Conservation (phyloP, 305 asterid genomes). For the Fraxinus xanthoxyloides region DNA sequence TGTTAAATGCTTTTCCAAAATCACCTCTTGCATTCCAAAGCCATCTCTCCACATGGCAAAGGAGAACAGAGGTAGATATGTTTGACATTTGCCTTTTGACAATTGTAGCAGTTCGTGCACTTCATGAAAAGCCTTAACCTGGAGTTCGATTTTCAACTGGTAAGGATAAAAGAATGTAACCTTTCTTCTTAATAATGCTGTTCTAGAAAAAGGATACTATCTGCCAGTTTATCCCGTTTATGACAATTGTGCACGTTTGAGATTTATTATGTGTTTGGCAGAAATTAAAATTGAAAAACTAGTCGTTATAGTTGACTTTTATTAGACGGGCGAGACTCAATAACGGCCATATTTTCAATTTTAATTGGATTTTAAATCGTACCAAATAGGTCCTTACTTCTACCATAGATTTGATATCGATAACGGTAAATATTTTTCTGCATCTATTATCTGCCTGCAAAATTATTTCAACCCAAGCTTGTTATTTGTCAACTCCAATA, state of each 20-base stretch:
- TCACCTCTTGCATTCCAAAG: background rate
- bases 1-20: background rate
- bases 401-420: background rate
- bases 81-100: background rate
- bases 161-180: background rate
- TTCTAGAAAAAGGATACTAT: background rate
- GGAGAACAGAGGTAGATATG: background rate
- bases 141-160: background rate
- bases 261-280: too few species aligned
- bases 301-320: too few species aligned
- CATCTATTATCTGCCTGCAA: background rate
- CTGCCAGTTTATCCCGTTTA: background rate
- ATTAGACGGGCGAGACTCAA: too few species aligned
- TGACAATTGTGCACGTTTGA: background rate
- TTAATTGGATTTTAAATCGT: too few species aligned
- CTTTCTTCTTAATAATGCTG: background rate
- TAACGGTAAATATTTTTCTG: background rate
- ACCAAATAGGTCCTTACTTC: too few species aligned
- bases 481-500: background rate
- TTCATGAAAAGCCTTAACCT: background rate
- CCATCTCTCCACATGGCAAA: background rate
- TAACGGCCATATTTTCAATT: too few species aligned
- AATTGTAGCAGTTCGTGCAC: background rate
- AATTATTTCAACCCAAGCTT: background rate
- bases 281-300: too few species aligned